Conservation (phyloP, 768 basidiomycete genomes). For the Collybiopsis luxurians region DNA sequence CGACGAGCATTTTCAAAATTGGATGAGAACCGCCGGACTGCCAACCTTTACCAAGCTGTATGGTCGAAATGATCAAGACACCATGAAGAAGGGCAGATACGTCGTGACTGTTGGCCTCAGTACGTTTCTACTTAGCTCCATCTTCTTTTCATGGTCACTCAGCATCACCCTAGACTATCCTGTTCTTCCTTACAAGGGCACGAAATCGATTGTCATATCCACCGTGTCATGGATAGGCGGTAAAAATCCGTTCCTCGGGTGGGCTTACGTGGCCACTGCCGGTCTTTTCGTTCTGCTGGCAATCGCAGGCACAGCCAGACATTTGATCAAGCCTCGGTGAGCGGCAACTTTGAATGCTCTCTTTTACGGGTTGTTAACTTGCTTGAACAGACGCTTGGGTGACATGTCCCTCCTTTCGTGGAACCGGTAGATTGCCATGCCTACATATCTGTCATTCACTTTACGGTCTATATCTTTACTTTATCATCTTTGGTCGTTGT, state of each 20-base stretch:
- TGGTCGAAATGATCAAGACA: constrained; percentile 81
- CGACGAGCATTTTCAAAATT: constrained; percentile 97
- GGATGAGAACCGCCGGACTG: constrained; percentile 98
- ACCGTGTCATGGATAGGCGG: constrained; percentile 99
- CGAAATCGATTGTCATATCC: constrained; percentile 95
- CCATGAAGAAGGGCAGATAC: constrained; percentile 73
- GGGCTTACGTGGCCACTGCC: constrained; percentile 93
- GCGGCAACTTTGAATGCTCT: background rate
- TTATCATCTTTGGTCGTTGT: background rate
- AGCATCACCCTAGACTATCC: constrained; percentile 74
- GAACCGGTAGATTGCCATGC: constrained; percentile 49
- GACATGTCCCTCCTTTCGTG: constrained; percentile 87
- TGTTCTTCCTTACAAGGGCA: constrained; percentile 85
- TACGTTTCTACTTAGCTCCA: constrained; percentile 40
- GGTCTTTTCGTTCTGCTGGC: constrained; percentile 86
- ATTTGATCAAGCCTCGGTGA: constrained; percentile 89
- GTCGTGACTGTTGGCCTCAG: constrained; percentile 76
- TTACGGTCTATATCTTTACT: too few relatives aligned
- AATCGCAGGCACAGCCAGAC: constrained; percentile 83
- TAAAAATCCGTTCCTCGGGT: constrained; percentile 97
- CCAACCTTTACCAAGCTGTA: constrained; percentile 97
- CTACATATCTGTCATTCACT: background rate
- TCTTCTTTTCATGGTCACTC: constrained; percentile 5
- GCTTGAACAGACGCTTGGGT: constrained; percentile 61
- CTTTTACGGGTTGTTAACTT: constrained; percentile 12